Base-by-base conservation (phyloP, 2,329 filamentous ascomycete species). In the Fonsecaea pedrosoi region DNA sequence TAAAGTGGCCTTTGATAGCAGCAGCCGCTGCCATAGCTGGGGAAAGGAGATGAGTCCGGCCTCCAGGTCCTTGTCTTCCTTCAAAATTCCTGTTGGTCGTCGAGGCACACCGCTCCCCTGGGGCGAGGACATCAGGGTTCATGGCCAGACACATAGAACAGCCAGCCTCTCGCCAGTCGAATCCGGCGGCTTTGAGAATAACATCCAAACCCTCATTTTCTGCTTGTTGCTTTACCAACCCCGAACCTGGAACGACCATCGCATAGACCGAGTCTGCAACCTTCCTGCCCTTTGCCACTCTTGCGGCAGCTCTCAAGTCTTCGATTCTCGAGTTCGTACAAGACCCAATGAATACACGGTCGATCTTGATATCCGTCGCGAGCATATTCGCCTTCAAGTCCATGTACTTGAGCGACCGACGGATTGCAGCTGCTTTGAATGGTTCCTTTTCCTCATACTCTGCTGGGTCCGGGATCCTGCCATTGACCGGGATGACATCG, bases 111-210 rank as follows among this genome's bases (percentile, higher is more conserved):
- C 94, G 89, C 82, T 99, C 94, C 78, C 90, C 87, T 61, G 94
- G 94, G 2, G 92, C 88, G 54, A 98, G 86, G 70, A 99, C 97
- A 78, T 99, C 94, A 0, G 95, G 94, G 83, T 99, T 99, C 94
- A 99, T 99, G 78, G 94, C 94, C 64, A 99, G 86, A 78, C 95
- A 98, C 95, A 99, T 99, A 70, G 92, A 96, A 86, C 94, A 99
- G 58, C 94, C 94, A 72, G 94, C 94, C 83, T 99, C 94, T 77
- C 94, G 89, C 94, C 94, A 98, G 79, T 98, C 94, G 72, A 98
- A 98, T 4, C 95, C 95, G 59, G 95, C 94, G 69, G 96, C 92
- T 12, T 82, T 77, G 80, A 99, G 98, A 76, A 97, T 91, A 83
- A 92, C 92, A 81, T 98, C 92, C 5, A 98, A 87, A 61, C 94